phyloP scores from a whole-genome alignment of 2,329 filamentous ascomycete species.

The Alternaria sp. region DNA sequence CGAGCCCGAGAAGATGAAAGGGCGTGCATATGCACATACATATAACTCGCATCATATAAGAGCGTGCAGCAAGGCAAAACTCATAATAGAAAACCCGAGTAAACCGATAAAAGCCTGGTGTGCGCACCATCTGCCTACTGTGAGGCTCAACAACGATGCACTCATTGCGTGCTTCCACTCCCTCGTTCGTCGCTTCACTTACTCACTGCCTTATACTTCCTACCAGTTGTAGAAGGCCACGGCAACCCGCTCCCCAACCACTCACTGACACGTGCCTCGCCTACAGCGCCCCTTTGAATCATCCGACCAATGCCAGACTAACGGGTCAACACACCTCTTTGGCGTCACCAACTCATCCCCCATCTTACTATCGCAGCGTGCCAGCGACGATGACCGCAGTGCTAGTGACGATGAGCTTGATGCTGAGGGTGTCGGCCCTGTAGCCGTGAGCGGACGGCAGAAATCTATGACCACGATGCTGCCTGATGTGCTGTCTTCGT shows the following conservation, averaged over 20 bases:
- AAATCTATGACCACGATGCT: conserved; percentile 45
- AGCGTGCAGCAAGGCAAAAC: background rate
- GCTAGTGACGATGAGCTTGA: background rate
- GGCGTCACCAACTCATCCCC: background rate
- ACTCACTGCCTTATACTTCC: too few species aligned
- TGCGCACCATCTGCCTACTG: conserved; percentile 1
- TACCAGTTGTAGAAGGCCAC: too few species aligned
- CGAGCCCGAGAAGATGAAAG: background rate
- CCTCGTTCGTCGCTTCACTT: too few species aligned
- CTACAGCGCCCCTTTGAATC: conserved; percentile 10
- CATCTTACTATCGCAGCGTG: conserved; percentile 10
- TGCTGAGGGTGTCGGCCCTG: background rate
- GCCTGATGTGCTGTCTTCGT: conserved; percentile 28
- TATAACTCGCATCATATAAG: background rate
- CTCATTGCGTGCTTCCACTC: background rate
- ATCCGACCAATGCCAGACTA: conserved; percentile 14
- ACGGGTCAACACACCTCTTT: background rate
- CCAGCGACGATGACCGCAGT: background rate
- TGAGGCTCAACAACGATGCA: background rate
- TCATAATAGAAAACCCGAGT: background rate
- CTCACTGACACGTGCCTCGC: conserved; percentile 12
- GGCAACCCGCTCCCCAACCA: background rate
- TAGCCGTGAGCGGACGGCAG: conserved; percentile 13
- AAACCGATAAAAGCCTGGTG: background rate
- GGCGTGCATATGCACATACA: background rate